phyloP scores from a whole-genome alignment of 805 yeast genomes.

The Blastobotrys peoriensis region DNA sequence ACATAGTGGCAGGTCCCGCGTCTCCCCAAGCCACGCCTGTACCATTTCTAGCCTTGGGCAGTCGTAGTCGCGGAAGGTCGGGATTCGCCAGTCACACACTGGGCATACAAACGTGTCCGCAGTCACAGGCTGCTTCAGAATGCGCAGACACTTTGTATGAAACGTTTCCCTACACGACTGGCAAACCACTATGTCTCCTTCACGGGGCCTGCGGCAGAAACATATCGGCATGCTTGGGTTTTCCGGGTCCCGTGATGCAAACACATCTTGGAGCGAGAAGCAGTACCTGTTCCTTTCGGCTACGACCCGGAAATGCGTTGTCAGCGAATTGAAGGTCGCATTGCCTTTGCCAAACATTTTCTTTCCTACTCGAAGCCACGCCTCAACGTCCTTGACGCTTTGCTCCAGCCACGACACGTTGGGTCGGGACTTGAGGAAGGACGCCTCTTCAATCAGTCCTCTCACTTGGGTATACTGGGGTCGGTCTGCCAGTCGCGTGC shows the following conservation, averaged over 20 bases:
- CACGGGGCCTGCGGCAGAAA: conserved; percentile 51
- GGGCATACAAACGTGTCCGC: conserved; percentile 47
- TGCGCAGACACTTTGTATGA: conserved; percentile 74
- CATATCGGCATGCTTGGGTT: conserved; percentile 55
- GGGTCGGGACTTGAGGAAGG: conserved; percentile 17
- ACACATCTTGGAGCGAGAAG: conserved; percentile 15
- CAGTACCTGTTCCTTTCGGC: conserved; percentile 16
- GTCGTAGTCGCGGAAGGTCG: conserved; percentile 29
- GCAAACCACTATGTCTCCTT: conserved; percentile 86
- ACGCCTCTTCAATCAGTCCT: conserved; percentile 22
- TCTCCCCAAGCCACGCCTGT: conserved; percentile 25
- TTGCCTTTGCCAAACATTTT: conserved; percentile 33
- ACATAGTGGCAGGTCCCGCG: conserved; percentile 25
- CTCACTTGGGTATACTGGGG: conserved; percentile 28
- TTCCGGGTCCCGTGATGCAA: conserved; percentile 41
- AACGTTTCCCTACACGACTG: conserved; percentile 90
- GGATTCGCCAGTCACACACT: conserved; percentile 40
- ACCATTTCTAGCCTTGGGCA: conserved; percentile 34
- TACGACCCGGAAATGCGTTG: conserved; percentile 24
- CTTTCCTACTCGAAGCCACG: conserved; percentile 35
- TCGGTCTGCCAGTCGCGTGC: conserved; percentile 26
- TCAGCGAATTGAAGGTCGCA: conserved; percentile 30
- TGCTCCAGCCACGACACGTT: conserved; percentile 19
- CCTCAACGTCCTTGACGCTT: conserved; percentile 28
- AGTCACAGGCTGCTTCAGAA: conserved; percentile 24